These are phyloP conservation scores for Scleromitrula shiraiana DNA, from an alignment of 2,329 filamentous ascomycete genomes.

Conservation along the genomic window DNA sequence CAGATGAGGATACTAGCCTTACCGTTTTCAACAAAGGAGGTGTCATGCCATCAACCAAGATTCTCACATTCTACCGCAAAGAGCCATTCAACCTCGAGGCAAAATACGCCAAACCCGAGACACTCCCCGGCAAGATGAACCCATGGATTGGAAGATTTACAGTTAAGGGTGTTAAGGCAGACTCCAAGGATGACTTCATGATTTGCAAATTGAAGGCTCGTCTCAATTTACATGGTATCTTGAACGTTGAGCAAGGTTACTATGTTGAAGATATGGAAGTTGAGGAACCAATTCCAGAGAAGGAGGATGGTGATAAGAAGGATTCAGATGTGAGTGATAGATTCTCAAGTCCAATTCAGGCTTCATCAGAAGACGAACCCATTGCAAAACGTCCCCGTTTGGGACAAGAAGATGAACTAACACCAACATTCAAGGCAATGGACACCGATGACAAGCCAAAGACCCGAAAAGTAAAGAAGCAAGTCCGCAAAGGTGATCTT, in stretches of 20 bases:
- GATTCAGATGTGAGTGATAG: slow-evolving; percentile 54
- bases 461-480: slow-evolving; percentile 98
- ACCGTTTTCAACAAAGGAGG: slow-evolving; percentile 98
- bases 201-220: slow-evolving; percentile 99
- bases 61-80: slow-evolving; percentile 98
- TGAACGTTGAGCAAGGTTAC: slow-evolving; percentile 96
- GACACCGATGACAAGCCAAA: slow-evolving; percentile 72
- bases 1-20: slow-evolving; percentile 93
- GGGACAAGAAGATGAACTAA: slow-evolving; percentile 22
- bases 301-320: slow-evolving; percentile 49
- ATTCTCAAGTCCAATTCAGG: slow-evolving; percentile 11
- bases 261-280: slow-evolving; percentile 97
- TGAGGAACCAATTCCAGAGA: slow-evolving; percentile 81
- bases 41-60: slow-evolving; percentile 96
- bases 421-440: slow-evolving; percentile 49
- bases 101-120: slow-evolving; percentile 79
- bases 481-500: slow-evolving; percentile 93
- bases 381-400: slow-evolving; percentile 21
- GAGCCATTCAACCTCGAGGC: slow-evolving; percentile 95
- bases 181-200: slow-evolving; percentile 95
- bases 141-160: slow-evolving; percentile 97
- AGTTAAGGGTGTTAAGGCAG: slow-evolving; percentile 93
- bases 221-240: slow-evolving; percentile 89
- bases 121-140: slow-evolving; percentile 79
- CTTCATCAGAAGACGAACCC: slow-evolving; percentile 18